Evolutionary conservation across 768 basidiomycete species (phyloP), one percentile per base, ranked within the genome.

Genomic region (Collybiopsis confluens): DNA sequence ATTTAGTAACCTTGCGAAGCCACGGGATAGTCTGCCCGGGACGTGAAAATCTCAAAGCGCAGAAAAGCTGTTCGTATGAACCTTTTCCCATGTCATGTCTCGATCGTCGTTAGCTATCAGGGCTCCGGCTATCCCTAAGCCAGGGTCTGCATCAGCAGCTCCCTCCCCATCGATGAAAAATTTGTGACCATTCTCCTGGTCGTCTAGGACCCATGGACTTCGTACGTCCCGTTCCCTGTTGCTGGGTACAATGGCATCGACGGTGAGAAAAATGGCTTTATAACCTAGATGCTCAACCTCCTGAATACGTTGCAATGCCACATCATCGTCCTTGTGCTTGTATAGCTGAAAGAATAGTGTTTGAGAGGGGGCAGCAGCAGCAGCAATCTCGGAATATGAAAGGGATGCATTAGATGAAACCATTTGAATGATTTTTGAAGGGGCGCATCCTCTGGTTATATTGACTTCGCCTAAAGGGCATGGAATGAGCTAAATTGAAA

Each of bases 191-290:
- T 63, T 69, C 62, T 86, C 83, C 51, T 79, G 70, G 43, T 80
- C 86, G 59, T 83, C 85, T n/a, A 77, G 55, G 48, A 72, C 72
- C 63, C 75, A 86, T 7, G 82, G 80, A 56, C 77, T 80, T 50
- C 81, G 77, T 38, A 82, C 80, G 61, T 92, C 90, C 52, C 77
- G 70, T 67, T 92, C 91, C 42, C 92, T 79, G 61, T 93, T 93
- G 7, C 90, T 87, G 2, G 86, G 75, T 37, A 88, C 82, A n/a
- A 91, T 74, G 0, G 91, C 89, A 68, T 98, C 94, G 3, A 96
- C 93, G 1, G 94, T 97, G 49, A 98, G 74, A 66, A 91, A 92
- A 54, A 98, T 89, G 1, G 90, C 92, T 45, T 86, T 91, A 69
- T 89, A 95, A 0, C 92, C 91, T 3, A 90, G 68, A 24, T 68